Conservation (phyloP, 2,329 filamentous ascomycete species). For the Aspergillus fumigatus region DNA sequence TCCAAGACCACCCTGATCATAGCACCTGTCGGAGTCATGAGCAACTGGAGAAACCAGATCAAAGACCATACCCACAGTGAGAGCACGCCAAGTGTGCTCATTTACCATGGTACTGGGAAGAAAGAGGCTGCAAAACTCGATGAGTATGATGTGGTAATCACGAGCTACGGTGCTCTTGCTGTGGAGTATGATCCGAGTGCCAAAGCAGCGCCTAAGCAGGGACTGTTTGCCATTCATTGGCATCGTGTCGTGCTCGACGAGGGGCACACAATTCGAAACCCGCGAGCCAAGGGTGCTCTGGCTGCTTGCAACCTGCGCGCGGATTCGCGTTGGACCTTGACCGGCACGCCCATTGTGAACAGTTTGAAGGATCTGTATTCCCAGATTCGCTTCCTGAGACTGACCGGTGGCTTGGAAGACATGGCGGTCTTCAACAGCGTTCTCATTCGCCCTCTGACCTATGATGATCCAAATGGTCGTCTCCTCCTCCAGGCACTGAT, state of each 20-base stretch:
- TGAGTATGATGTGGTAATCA: constrained; percentile 72
- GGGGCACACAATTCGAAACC: constrained; percentile 77
- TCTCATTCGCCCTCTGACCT: constrained; percentile 63
- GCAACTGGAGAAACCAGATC: constrained; percentile 82
- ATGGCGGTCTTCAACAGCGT: constrained; percentile 68
- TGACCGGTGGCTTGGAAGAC: constrained; percentile 71
- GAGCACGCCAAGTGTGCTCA: constrained; percentile 61
- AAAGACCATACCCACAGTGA: constrained; percentile 63
- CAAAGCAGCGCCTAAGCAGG: constrained; percentile 43
- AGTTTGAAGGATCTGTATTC: constrained; percentile 77
- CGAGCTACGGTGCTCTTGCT: constrained; percentile 74
- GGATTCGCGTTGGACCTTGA: constrained; percentile 72
- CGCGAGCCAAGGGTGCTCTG: constrained; percentile 64
- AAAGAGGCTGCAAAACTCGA: constrained; percentile 57
- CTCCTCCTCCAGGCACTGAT: constrained; percentile 70
- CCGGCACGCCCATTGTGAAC: constrained; percentile 80
- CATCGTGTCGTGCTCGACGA: constrained; percentile 77
- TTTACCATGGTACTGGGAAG: constrained; percentile 65
- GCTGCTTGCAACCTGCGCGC: constrained; percentile 65
- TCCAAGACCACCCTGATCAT: constrained; percentile 70
- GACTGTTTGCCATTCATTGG: constrained; percentile 66
- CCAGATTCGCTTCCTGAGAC: constrained; percentile 68
- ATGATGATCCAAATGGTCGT: constrained; percentile 55
- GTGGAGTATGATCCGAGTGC: constrained; percentile 56
- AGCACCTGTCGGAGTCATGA: constrained; percentile 80